A percentile compares a stretch with the other conserved stretches of the same genome.
Evolutionary conservation across 306 rosid species (phyloP).

Genomic region (Acacia melanoxylon): DNA sequence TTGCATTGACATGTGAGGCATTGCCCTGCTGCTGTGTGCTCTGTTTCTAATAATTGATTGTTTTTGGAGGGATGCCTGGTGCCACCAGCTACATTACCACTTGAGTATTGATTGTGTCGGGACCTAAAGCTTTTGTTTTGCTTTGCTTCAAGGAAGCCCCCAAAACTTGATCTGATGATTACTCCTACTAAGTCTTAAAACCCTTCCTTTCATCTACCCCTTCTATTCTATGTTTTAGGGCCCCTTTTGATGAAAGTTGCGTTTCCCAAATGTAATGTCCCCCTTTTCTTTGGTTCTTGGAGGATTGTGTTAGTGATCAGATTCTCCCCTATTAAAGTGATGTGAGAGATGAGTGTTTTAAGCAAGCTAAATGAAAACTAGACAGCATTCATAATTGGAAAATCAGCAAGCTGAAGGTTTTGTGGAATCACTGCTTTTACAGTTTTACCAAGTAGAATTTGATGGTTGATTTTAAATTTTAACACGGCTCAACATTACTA

Average conservation of each 20-base stretch:
- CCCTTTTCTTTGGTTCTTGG: background rate
- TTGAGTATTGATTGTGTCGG: slow-evolving; percentile 44
- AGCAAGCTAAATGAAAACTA: background rate
- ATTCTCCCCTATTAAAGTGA: background rate
- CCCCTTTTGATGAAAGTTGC: background rate
- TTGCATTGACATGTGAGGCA: slow-evolving; percentile 17
- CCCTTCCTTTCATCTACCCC: background rate
- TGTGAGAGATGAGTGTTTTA: background rate
- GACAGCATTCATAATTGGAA: background rate
- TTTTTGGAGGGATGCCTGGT: slow-evolving; percentile 17
- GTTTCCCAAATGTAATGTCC: background rate
- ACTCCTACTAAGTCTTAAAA: background rate
- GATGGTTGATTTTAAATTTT: background rate
- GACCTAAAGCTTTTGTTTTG: slow-evolving; percentile 3
- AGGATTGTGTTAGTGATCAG: background rate
- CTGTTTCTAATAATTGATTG: slow-evolving; percentile 18
- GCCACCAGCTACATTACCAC: slow-evolving; percentile 33
- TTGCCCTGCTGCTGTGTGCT: background rate
- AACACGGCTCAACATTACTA: background rate
- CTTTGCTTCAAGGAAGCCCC: background rate
- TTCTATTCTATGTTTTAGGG: background rate
- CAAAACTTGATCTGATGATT: background rate
- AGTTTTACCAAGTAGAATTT: background rate
- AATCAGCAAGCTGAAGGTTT: background rate
- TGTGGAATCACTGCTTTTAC: background rate